These are phyloP conservation scores for Penicillium rolfsii DNA, from an alignment of 2,329 filamentous ascomycete species.

Conservation along the genomic window DNA sequence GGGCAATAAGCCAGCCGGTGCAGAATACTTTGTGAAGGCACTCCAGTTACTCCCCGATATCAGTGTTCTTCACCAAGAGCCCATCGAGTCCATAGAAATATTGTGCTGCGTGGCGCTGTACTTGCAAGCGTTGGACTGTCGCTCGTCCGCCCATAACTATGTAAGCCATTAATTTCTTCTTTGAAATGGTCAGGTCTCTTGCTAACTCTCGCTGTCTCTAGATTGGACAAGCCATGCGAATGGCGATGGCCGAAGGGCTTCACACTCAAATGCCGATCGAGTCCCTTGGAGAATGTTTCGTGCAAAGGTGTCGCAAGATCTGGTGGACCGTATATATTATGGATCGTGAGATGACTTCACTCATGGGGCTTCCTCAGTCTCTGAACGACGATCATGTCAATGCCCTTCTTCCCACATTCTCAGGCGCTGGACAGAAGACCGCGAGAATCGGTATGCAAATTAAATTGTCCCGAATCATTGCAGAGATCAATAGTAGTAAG, in stretches of 20 bases:
- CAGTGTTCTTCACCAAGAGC: slow-evolving; percentile 46
- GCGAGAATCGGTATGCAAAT: slow-evolving; percentile 52
- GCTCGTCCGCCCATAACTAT: slow-evolving; percentile 55
- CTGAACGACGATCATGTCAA: slow-evolving; percentile 58
- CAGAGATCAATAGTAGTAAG: slow-evolving; percentile 51
- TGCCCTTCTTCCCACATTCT: slow-evolving; percentile 51
- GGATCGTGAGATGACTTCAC: slow-evolving; percentile 58
- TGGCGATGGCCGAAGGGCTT: slow-evolving; percentile 56
- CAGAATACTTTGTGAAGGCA: slow-evolving; percentile 52
- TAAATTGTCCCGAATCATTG: slow-evolving; percentile 50
- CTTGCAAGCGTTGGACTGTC: slow-evolving; percentile 55
- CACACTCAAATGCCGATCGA: slow-evolving; percentile 57
- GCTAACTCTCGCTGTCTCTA: slow-evolving; percentile 46
- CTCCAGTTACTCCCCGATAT: slow-evolving; percentile 51
- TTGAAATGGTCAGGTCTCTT: slow-evolving; percentile 49
- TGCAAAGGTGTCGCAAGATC: slow-evolving; percentile 55
- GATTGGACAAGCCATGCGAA: slow-evolving; percentile 60
- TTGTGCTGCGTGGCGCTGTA: slow-evolving; percentile 55
- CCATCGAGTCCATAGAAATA: slow-evolving; percentile 54
- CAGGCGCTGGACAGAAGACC: slow-evolving; percentile 44
- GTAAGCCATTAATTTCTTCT: slow-evolving; percentile 49
- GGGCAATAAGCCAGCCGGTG: slow-evolving; percentile 49
- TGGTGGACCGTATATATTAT: slow-evolving; percentile 62
- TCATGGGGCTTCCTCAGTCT: slow-evolving; percentile 58
- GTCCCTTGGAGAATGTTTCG: slow-evolving; percentile 49